Conservation (phyloP, 2,329 filamentous ascomycete genomes). For the Penicillium sp. region DNA sequence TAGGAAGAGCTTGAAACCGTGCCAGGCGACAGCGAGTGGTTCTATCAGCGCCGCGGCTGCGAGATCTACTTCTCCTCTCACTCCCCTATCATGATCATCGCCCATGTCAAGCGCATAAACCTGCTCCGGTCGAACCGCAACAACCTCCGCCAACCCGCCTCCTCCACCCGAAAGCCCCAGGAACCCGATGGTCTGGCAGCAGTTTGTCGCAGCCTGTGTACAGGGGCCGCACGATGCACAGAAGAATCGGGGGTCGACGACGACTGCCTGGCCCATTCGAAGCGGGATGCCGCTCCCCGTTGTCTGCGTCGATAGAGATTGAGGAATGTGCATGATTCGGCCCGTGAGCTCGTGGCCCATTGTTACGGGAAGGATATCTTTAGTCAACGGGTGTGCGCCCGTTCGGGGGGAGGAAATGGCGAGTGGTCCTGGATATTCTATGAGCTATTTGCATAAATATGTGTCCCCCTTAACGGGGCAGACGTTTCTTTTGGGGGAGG, state of each 20-base stretch:
- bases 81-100: background rate
- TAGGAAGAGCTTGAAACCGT: conserved; percentile 10
- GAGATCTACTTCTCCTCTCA: conserved; percentile 2
- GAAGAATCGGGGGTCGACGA: conserved; percentile 22
- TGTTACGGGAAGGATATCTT: conserved; percentile 13
- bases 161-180: conserved; percentile 21
- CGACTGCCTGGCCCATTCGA: conserved; percentile 13
- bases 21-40: conserved; percentile 21
- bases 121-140: conserved; percentile 12
- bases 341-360: conserved; percentile 23
- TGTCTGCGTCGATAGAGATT: background rate
- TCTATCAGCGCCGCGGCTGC: conserved; percentile 21
- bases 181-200: conserved; percentile 19
- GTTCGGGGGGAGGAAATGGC: conserved; percentile 6
- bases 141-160: conserved; percentile 17
- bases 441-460: background rate
- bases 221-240: conserved; percentile 17
- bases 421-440: conserved; percentile 12
- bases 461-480: too few relatives aligned
- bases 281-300: background rate
- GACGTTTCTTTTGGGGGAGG: background rate
- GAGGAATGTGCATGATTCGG: conserved; percentile 10
- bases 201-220: conserved; percentile 13
- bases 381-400: conserved; percentile 18
- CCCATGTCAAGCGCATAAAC: conserved; percentile 9